phyloP scores from a whole-genome alignment of 768 basidiomycete species.

The Lepiota venenata region DNA sequence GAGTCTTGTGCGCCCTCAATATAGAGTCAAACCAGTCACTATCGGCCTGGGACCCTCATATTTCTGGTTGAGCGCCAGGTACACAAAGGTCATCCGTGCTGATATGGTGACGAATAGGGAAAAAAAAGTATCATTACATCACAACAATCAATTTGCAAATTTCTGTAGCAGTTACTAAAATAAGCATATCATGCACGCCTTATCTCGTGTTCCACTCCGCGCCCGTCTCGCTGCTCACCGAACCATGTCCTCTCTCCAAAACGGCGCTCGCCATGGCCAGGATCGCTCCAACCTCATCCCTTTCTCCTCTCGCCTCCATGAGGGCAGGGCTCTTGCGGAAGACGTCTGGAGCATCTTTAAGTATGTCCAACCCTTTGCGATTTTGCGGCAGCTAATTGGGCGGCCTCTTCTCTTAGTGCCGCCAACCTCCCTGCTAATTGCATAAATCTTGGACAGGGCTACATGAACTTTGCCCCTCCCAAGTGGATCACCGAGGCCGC shows the following conservation, averaged over 20 bases:
- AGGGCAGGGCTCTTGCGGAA: slow-evolving; percentile 73
- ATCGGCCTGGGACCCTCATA: too few relatives aligned
- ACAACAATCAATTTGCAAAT: too few relatives aligned
- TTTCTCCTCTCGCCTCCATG: slow-evolving; percentile 67
- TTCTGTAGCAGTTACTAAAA: too few relatives aligned
- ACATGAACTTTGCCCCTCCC: slow-evolving; percentile 92
- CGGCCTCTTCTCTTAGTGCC: slow-evolving; percentile 46
- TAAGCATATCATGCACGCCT: neutral
- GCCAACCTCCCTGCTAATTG: slow-evolving; percentile 87
- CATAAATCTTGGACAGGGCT: slow-evolving; percentile 93
- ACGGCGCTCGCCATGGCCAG: slow-evolving; percentile 13
- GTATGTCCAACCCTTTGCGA: slow-evolving; percentile 35
- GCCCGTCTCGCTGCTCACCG: slow-evolving; percentile 9
- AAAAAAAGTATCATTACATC: too few relatives aligned
- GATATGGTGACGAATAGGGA: too few relatives aligned
- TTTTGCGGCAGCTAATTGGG: slow-evolving; percentile 4
- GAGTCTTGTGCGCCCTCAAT: too few relatives aligned
- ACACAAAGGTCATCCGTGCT: too few relatives aligned
- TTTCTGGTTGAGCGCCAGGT: too few relatives aligned
- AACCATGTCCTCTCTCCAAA: slow-evolving; percentile 16
- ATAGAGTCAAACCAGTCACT: too few relatives aligned
- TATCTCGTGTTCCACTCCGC: neutral
- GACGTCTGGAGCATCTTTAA: slow-evolving; percentile 95
- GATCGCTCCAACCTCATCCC: slow-evolving; percentile 55
- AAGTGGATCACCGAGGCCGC: slow-evolving; percentile 76